Base-by-base conservation (phyloP, 2,329 filamentous ascomycete species). In the Xylariales sp. region DNA sequence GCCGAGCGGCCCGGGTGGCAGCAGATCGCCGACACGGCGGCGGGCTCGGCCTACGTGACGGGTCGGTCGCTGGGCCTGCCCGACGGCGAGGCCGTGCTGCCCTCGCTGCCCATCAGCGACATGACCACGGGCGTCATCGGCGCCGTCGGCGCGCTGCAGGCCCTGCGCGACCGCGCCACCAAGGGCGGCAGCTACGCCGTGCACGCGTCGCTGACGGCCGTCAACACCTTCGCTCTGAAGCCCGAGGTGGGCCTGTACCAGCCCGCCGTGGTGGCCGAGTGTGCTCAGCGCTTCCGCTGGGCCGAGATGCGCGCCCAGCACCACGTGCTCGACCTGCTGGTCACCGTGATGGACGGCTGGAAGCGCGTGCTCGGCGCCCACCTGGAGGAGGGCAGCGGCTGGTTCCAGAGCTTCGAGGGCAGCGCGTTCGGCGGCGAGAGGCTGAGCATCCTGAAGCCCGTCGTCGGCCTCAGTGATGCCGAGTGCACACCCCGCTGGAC, bases 1-100 rank as follows among this genome's bases (percentile, higher is more conserved):
- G 54, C 55, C 2, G 55, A 62, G 38, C 57, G 70, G 1, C 65
- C 66, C 1, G 71, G 70, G 4, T 76, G 70, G 69, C 68, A 73
- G 53, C 69, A 74, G 47, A 69, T 74, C 37, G 66, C 64, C 29
- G 66, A 70, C 42, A 47, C 56, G 2, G 57, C 59, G 1, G 46
- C 60, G 1, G 60, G 60, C 2, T 52, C 50, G 7, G 52, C 59
- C 10, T 56, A 61, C 21, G 58, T 62, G 4, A 59, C 50, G 4
- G 56, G 58, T 4, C 41, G 44, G 27, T 47, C 50, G 3, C 48
- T 55, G 14, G 51, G 52, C 0, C 41, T 61, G 5, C 30, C 43
- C 11, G 40, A 46, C 25, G 46, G 46, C 32, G 51, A 59, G 48
- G 48, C 51, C 14, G 54, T 59, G 15, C 51, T 60, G 23, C 53